Evolutionary conservation across 495 filamentous ascomycete genomes (phyloP), one percentile per base, ranked within the genome.

Genomic region (Lasiosphaeriaceae sp.): DNA sequence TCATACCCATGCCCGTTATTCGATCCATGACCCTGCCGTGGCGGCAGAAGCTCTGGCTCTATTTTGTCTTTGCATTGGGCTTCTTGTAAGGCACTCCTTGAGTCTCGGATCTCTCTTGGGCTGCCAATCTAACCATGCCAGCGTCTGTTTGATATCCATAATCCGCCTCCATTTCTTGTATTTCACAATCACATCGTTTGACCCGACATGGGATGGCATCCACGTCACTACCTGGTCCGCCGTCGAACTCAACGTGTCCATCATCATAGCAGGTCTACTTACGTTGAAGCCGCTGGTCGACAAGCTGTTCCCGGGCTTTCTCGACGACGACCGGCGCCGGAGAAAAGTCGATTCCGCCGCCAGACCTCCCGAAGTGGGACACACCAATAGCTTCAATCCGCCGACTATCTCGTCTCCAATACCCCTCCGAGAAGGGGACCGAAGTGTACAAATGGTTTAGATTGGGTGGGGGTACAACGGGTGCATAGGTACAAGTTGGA

Each of bases 1-100:
- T 47, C 0, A 11, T 55, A 41, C 52, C 52, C 4, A 24, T 55
- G 8, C 52, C 52, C 16, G 44, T 55, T 11, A 47, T 55, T 47
- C 52, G 52, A 14, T 55, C 52, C 41, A 55, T 55, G 52, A 55
- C 52, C 17, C 52, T 55, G 2, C 52, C 41, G 23, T 20, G 24
- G 23, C 52, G 52, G 43, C 52, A 55, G 29, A 55, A 55, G 41
- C n/a, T 47, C 9, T 55, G 52, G 52, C 34, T 55, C 16, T 55
- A 47, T 17, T 55, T 55, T 46, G 52, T 55, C n/a, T 55, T 55
- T 35, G 41, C 44, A 9, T 24, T 55, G 11, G 52, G 52, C 7
- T 55, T 55, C 43, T 17, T 41, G 52, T 55, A 34, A 17, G 43
- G n/a, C 23, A 17, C 22, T 20, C 23, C 52, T 34, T 5, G 3